These are phyloP conservation scores for Pseudocercospora macadamiae DNA, from an alignment of 2,329 filamentous ascomycete species.

Conservation along the genomic window DNA sequence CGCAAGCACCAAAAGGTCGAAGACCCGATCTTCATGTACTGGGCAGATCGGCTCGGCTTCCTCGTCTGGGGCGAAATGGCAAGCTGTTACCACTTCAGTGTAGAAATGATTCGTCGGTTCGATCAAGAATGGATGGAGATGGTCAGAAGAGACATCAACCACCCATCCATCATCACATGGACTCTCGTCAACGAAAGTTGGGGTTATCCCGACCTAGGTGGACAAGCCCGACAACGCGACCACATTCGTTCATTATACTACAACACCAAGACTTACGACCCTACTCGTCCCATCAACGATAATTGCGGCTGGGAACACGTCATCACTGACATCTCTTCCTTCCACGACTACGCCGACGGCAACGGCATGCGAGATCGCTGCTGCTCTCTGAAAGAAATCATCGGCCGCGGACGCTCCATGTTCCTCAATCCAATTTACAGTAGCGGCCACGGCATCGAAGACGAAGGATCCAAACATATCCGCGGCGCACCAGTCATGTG, in stretches of 20 bases:
- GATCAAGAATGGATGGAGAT: conserved; percentile 67
- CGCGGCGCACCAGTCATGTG: conserved; percentile 64
- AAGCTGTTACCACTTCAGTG: conserved; percentile 65
- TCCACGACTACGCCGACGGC: conserved; percentile 68
- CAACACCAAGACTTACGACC: conserved; percentile 65
- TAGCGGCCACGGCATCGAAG: conserved; percentile 37
- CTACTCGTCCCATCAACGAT: conserved; percentile 68
- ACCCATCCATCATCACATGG: conserved; percentile 67
- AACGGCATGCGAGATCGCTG: conserved; percentile 60
- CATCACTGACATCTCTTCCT: conserved; percentile 65
- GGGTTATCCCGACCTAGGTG: conserved; percentile 64
- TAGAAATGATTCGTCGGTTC: conserved; percentile 62
- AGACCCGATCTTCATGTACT: conserved; percentile 63
- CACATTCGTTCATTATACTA: conserved; percentile 68
- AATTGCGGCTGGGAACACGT: conserved; percentile 75
- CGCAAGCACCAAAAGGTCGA: conserved; percentile 69
- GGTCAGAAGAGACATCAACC: conserved; percentile 66
- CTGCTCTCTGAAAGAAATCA: conserved; percentile 56
- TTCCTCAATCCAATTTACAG: conserved; percentile 55
- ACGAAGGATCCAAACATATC: conserved; percentile 56
- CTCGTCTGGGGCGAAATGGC: conserved; percentile 68
- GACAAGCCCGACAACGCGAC: conserved; percentile 61
- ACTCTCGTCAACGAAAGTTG: conserved; percentile 68
- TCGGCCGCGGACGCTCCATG: conserved; percentile 59
- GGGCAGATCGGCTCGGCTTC: conserved; percentile 63